Evolutionary conservation across 805 yeast genomes (phyloP).

Genomic region (Saccharomycopsis oosterbeekiorum): DNA sequence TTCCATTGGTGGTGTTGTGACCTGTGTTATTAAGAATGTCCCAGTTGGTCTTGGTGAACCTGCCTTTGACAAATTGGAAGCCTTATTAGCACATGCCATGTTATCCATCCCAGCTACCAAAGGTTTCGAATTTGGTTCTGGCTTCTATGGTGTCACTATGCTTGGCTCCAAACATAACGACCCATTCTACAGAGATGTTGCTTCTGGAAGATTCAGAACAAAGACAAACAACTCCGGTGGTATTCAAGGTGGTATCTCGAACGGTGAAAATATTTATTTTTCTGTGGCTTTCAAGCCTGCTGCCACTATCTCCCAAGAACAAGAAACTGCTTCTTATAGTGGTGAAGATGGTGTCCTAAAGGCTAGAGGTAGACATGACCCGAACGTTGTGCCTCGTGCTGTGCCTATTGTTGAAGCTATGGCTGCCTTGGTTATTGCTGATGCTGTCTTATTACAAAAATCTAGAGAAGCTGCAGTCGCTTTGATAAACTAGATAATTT

Average conservation of each 20-base stretch:
- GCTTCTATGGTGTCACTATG: conserved; percentile 79
- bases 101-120: conserved; percentile 94
- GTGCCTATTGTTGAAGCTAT: conserved; percentile 97
- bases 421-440: conserved; percentile 92
- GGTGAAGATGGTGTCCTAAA: conserved; percentile 83
- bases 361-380: conserved; percentile 98
- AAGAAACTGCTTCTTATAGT: conserved; percentile 77
- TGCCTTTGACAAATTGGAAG: conserved; percentile 93
- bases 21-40: conserved; percentile 89
- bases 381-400: conserved; percentile 97
- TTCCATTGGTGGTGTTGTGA: conserved; percentile 96
- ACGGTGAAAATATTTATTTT: conserved; percentile 92
- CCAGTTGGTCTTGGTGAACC: conserved; percentile 99
- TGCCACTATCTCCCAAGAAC: conserved; percentile 93
- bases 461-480: conserved; percentile 53
- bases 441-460: conserved; percentile 75
- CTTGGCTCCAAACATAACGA: conserved; percentile 96
- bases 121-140: conserved; percentile 97
- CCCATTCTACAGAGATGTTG: conserved; percentile 57
- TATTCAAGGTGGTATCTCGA: conserved; percentile 94
- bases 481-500: neutral
- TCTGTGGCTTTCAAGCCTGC: conserved; percentile 96
- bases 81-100: conserved; percentile 95
- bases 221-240: conserved; percentile 92
- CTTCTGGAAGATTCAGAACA: conserved; percentile 63